Evolutionary conservation across 2,329 filamentous ascomycete species (phyloP), one percentile per base, ranked within the genome.

Genomic region (Xylariaceae sp.): DNA sequence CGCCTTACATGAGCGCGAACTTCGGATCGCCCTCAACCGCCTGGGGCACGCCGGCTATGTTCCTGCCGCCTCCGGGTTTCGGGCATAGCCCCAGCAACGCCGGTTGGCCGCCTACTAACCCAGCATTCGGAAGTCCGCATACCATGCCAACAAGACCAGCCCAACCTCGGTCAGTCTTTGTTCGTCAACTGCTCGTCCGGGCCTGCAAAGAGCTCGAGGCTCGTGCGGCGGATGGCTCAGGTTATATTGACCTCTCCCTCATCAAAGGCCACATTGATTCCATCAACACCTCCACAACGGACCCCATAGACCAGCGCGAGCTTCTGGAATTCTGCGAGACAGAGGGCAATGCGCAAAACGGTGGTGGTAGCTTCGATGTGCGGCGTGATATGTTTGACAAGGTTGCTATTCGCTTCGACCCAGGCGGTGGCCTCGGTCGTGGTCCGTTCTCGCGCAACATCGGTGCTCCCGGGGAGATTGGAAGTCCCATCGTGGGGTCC

Each of bases 241-340:
- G 78, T 8, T 95, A 82, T 59, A 76, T 90, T 40, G 76, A 83
- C 41, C 72, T 94, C 15, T 69, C 75, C 17, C 65, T 71, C 14
- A 72, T 88, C 54, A 81, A 88, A 50, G 74, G 82, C 8, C 73
- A 76, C 38, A 70, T 85, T 19, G 78, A 81, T 38, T 67, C 67
- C 23, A 65, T 74, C n/a, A 70, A 70, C 38, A 75, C 82, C 41
- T 62, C 71, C 17, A 58, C 67, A 17, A 52, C 61, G 12, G 60
- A 63, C 5, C 53, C 60, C 3, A 52, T 78, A 69, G 60, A 70
- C 48, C 61, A 78, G 69, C 55, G 72, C 17, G 89, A 96, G 54
- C 72, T 97, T 52, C 71, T 90, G 27, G 80, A 85, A 41, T 83
- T 94, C 42, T 92, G 86, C 60, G 90, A 97, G 54, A 95, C 90